These are phyloP conservation scores for Nakataea oryzae DNA, from an alignment of 2,329 filamentous ascomycete genomes.

Conservation along the genomic window DNA sequence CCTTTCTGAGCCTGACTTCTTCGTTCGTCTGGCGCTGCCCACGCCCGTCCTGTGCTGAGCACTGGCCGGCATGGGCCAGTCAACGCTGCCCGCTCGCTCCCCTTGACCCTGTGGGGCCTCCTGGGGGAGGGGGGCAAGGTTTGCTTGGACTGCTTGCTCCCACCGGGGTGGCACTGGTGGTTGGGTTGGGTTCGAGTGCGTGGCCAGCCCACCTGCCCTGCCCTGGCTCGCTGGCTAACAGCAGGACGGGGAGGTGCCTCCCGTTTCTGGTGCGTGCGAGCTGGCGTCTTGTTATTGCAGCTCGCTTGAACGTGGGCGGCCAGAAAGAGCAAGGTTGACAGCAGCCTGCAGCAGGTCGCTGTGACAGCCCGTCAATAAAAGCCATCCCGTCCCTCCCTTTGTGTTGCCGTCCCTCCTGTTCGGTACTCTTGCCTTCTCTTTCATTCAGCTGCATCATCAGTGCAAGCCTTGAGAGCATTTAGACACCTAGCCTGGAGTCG, in stretches of 20 bases:
- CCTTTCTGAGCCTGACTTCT: too few species aligned
- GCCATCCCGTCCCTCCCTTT: not conserved
- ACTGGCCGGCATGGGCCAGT: too few species aligned
- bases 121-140: not conserved
- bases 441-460: not conserved
- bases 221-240: not conserved
- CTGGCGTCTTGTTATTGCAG: not conserved
- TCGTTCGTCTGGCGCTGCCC: too few species aligned
- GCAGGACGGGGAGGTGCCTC: not conserved
- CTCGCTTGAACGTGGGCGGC: too few species aligned
- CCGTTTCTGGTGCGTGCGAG: not conserved
- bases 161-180: too few species aligned
- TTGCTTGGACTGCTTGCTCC: too few species aligned
- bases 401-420: not conserved
- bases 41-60: too few species aligned
- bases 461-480: not conserved
- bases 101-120: too few species aligned
- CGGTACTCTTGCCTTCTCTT: not conserved
- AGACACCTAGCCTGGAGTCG: not conserved
- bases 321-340: not conserved
- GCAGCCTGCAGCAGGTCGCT: too few species aligned
- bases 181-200: not conserved
- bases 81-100: too few species aligned
- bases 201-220: not conserved
- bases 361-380: not conserved